Percentiles rank a stretch among this genome's conserved stretches.
Evolutionary conservation across 2,329 filamentous ascomycete species (phyloP).

Genomic region (Fusarium concolor): DNA sequence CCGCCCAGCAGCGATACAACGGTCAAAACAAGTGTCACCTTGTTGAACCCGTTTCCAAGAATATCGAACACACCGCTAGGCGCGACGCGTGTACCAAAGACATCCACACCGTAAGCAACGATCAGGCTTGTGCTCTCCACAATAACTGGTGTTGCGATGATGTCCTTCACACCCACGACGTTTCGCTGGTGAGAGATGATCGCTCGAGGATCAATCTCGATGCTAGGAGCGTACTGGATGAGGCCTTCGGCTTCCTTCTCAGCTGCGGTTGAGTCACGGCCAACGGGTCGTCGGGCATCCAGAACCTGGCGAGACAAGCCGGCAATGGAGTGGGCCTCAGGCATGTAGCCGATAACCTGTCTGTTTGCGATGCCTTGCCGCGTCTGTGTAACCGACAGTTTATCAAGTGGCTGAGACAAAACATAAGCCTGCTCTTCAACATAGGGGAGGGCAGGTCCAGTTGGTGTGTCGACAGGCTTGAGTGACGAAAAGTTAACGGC

Average conservation of each 20-base stretch:
- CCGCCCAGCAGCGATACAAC: slow-evolving; percentile 83
- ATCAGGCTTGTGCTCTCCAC: slow-evolving; percentile 94
- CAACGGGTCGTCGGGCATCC: slow-evolving; percentile 87
- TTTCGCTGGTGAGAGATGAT: slow-evolving; percentile 85
- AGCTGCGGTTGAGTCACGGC: slow-evolving; percentile 80
- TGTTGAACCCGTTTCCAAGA: slow-evolving; percentile 92
- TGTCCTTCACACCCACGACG: slow-evolving; percentile 77
- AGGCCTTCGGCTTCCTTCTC: slow-evolving; percentile 86
- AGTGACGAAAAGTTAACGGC: slow-evolving; percentile 82
- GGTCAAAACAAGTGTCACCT: slow-evolving; percentile 84
- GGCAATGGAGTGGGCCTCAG: slow-evolving; percentile 78
- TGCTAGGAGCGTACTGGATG: slow-evolving; percentile 76
- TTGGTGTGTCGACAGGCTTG: slow-evolving; percentile 68
- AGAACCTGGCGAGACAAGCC: slow-evolving; percentile 82
- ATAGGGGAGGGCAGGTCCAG: slow-evolving; percentile 72
- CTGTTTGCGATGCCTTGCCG: slow-evolving; percentile 90
- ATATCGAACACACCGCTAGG: slow-evolving; percentile 94
- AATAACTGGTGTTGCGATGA: slow-evolving; percentile 80
- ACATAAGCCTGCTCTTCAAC: slow-evolving; percentile 85
- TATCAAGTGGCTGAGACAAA: slow-evolving; percentile 80
- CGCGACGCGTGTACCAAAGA: slow-evolving; percentile 88
- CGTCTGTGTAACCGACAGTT: slow-evolving; percentile 87
- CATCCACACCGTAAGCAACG: slow-evolving; percentile 87
- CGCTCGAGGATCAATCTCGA: slow-evolving; percentile 87
- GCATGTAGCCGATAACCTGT: slow-evolving; percentile 82